Evolutionary conservation across 495 filamentous ascomycete species (phyloP), one percentile per base, ranked within the genome.

Genomic region (Penicillium nucicola): DNA sequence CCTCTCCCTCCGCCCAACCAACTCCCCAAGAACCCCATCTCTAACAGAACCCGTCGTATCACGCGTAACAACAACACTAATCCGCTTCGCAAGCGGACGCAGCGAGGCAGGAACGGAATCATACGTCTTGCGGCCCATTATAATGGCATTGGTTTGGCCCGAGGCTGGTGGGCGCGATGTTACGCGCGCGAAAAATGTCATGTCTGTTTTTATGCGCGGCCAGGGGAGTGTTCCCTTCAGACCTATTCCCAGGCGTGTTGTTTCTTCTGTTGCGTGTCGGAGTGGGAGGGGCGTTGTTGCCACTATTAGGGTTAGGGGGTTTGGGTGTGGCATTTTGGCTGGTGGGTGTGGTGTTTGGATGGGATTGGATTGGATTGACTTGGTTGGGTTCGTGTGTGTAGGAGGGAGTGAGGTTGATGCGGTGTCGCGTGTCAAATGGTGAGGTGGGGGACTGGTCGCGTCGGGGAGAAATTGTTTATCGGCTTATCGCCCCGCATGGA

Each of bases 51-150:
- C 72, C 13, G 36, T 45, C 38, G 30, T 54, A 49, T 73, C 61
- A 18, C 86, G 74, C 30, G 82, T 85, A 42, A 98, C 64, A 39
- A 98, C 83, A 9, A 96, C 79, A 57, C 90, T 97, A 5, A 87
- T 66, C 20, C 93, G 67, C 19, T 80, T 88, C 39, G 78, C 84
- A 11, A 98, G 72, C 25, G 93, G 93, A n/a, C 90, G 79, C 58
- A 91, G 87, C 11, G 70, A 72, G 0, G 68, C 58, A 2, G 92
- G 92, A 4, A 98, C 90, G 37, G 82, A 87, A 22, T 92, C 87
- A 84, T 90, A 98, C 0, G 93, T 97, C 69, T 93, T 96, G 55
- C 93, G 88, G 41, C 93, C 93, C 92, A 98, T 98, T 60, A 98
- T 85, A 19, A 98, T 85, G 0, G 87, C 88, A 62, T 97, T 98